Evolutionary conservation across 805 yeast species (phyloP).

Genomic region (Isabelozyma rhagii): DNA sequence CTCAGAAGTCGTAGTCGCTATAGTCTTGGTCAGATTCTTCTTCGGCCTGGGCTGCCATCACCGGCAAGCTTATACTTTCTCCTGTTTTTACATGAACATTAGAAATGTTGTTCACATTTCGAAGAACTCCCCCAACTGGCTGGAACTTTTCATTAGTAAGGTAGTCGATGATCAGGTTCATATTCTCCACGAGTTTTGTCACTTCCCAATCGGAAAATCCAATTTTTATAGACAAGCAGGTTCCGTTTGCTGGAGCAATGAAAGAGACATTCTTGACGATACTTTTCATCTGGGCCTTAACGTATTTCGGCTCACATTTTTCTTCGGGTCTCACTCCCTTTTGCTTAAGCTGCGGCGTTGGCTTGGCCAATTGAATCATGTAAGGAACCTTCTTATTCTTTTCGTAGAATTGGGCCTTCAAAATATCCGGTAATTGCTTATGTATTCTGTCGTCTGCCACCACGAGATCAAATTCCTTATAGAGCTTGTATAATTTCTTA

Average conservation of each 20-base stretch:
- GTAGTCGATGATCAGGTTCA: conserved; percentile 48
- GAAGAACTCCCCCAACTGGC: conserved; percentile 61
- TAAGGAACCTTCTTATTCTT: conserved; percentile 66
- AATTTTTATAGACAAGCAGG: conserved; percentile 55
- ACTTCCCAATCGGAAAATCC: conserved; percentile 52
- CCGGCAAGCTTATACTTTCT: conserved; percentile 65
- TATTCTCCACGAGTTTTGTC: conserved; percentile 47
- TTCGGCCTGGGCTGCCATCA: conserved; percentile 17
- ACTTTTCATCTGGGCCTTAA: conserved; percentile 60
- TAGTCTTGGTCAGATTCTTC: conserved; percentile 12
- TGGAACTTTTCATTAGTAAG: conserved; percentile 41
- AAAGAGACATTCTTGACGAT: conserved; percentile 62
- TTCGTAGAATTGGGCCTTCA: conserved; percentile 61
- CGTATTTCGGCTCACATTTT: conserved; percentile 62
- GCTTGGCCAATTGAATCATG: conserved; percentile 58
- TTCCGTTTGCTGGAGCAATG: conserved; percentile 58
- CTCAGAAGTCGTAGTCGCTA: conserved; percentile 20
- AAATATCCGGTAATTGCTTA: conserved; percentile 52
- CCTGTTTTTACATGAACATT: conserved; percentile 61
- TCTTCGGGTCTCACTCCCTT: conserved; percentile 32
- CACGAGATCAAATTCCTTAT: conserved; percentile 62
- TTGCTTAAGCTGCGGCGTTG: conserved; percentile 19
- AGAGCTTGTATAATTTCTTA: conserved; percentile 45
- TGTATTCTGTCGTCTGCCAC: conserved; percentile 69
- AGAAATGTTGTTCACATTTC: conserved; percentile 41